Conservation (phyloP, 2,329 filamentous ascomycete genomes). For the Pestalotiopsis sp. region DNA sequence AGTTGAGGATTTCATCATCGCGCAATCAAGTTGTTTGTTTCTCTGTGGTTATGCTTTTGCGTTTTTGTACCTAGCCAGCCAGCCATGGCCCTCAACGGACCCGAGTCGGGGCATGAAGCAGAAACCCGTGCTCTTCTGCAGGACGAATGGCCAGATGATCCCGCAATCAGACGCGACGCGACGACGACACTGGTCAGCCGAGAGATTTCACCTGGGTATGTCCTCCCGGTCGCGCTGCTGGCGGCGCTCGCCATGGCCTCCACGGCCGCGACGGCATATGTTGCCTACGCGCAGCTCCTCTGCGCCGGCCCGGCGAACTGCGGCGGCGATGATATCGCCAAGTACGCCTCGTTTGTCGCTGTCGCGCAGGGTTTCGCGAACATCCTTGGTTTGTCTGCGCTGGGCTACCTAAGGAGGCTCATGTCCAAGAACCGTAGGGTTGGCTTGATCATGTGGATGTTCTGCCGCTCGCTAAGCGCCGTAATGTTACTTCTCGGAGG, state of each 20-base stretch:
- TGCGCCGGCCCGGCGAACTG: background rate
- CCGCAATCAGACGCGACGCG: too few relatives aligned
- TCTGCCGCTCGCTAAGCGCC: background rate
- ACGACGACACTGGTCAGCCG: too few relatives aligned
- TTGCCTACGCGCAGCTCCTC: background rate
- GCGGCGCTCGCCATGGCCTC: conserved; percentile 2
- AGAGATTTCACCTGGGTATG: too few relatives aligned
- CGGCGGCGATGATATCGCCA: background rate
- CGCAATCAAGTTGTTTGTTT: too few relatives aligned
- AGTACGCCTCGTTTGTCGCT: background rate
- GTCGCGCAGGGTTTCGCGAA: background rate
- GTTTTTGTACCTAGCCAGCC: too few relatives aligned
- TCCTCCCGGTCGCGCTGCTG: conserved; percentile 6
- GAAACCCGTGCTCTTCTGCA: too few relatives aligned
- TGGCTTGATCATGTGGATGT: background rate
- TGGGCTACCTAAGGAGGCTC: background rate
- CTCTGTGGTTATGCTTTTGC: too few relatives aligned
- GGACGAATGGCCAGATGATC: too few relatives aligned
- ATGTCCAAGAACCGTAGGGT: background rate
- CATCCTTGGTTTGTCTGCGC: background rate
- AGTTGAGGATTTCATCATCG: too few relatives aligned
- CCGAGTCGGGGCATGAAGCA: too few relatives aligned
- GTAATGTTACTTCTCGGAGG: background rate
- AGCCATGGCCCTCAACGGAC: too few relatives aligned
- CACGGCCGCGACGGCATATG: conserved; percentile 1